A percentile compares a stretch with the other conserved stretches of the same genome.
These are phyloP conservation scores for Lobosporangium transversale DNA, from an alignment of 192 early-diverging fungal genomes.

Conservation along the genomic window DNA sequence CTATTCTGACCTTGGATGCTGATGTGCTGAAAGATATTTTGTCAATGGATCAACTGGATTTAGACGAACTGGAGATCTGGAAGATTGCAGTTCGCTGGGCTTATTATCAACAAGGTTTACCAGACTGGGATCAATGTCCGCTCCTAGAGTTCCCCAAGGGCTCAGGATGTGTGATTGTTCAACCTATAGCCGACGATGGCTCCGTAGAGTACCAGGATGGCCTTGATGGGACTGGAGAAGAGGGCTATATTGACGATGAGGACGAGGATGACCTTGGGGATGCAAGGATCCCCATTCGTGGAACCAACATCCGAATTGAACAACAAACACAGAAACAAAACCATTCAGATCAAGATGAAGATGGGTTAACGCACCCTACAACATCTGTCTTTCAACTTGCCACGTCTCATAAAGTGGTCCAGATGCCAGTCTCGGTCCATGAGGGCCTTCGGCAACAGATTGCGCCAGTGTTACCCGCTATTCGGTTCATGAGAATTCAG, in stretches of 20 bases:
- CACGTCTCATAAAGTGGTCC: slow-evolving; percentile 10
- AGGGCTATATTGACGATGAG: not conserved
- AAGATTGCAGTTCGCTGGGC: slow-evolving; percentile 49
- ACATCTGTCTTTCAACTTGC: slow-evolving; percentile 37
- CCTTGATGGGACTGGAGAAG: not conserved
- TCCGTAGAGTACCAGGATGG: not conserved
- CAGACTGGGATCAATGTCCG: slow-evolving; percentile 41
- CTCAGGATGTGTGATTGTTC: slow-evolving; percentile 35
- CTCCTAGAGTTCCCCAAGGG: slow-evolving; percentile 37
- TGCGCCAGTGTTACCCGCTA: slow-evolving; percentile 13
- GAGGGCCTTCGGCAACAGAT: slow-evolving; percentile 30
- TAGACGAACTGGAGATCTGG: slow-evolving; percentile 52
- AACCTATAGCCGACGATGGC: slow-evolving; percentile 3
- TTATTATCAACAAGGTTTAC: slow-evolving; percentile 27
- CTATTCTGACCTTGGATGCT: slow-evolving; percentile 25
- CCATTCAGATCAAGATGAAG: slow-evolving; percentile 13
- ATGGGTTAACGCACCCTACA: slow-evolving; percentile 16
- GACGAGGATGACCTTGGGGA: slow-evolving; percentile 12
- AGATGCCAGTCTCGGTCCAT: slow-evolving; percentile 15
- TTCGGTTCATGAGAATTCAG: slow-evolving; percentile 42
- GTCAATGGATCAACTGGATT: slow-evolving; percentile 44
- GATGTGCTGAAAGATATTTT: slow-evolving; percentile 45
- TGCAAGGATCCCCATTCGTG: not conserved
- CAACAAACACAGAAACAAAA: not conserved
- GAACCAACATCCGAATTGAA: not conserved